These are phyloP conservation scores for Hygrophorus pudorinus DNA, from an alignment of 768 basidiomycete genomes.

Conservation along the genomic window DNA sequence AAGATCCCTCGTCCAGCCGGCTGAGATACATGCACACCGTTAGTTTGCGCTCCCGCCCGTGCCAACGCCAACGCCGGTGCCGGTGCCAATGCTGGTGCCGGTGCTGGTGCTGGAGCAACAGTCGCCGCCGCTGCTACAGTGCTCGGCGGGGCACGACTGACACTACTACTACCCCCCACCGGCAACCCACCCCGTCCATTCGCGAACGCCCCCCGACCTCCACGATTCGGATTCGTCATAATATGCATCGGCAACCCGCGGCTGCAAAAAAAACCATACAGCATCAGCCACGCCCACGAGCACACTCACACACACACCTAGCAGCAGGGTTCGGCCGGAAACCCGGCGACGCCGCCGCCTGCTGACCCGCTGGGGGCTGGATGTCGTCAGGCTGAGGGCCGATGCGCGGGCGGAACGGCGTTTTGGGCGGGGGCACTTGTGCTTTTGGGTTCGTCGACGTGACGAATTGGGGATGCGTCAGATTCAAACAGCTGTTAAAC, in stretches of 20 bases:
- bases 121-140: not conserved
- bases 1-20: not conserved
- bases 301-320: constrained; percentile 19
- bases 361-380: constrained; percentile 44
- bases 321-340: constrained; percentile 46
- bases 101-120: not conserved
- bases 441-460: constrained; percentile 59
- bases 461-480: constrained; percentile 79
- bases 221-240: constrained; percentile 69
- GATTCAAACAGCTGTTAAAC: constrained; percentile 82
- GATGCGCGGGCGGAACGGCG: constrained; percentile 56
- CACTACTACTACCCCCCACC: too few species aligned
- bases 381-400: constrained; percentile 59
- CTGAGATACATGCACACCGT: not conserved
- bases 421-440: constrained; percentile 33
- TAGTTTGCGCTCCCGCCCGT: not conserved
- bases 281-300: constrained; percentile 1
- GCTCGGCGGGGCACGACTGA: too few species aligned
- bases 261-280: constrained; percentile 11
- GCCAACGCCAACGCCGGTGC: not conserved
- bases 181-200: constrained; percentile 24
- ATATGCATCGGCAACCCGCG: constrained; percentile 45
- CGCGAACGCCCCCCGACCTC: constrained; percentile 22
- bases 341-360: constrained; percentile 45
- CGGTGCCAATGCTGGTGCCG: not conserved